Evolutionary conservation across 164 flowering plant species (phyloP).

Genomic region (Warburgia ugandensis): DNA sequence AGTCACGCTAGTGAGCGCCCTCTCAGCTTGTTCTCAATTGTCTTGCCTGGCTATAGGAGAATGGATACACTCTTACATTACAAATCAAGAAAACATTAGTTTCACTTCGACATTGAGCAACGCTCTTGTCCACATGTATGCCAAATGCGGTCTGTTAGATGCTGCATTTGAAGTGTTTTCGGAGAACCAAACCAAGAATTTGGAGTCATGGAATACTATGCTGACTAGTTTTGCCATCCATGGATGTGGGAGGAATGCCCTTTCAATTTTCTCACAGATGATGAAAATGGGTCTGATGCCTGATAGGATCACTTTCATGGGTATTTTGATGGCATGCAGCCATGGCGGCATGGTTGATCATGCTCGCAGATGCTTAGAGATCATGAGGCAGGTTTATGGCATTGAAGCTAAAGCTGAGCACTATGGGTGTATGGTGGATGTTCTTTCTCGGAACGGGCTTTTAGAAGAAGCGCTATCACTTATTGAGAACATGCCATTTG

Average conservation of each 20-base stretch:
- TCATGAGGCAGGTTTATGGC: neutral
- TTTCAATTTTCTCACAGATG: neutral
- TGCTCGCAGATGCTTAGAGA: neutral
- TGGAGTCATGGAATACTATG: neutral
- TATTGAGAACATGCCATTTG: neutral
- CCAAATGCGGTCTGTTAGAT: slow-evolving; percentile 1
- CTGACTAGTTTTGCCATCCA: neutral
- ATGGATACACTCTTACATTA: neutral
- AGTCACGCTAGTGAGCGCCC: slow-evolving; percentile 1
- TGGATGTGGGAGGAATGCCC: neutral
- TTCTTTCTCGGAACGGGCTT: neutral
- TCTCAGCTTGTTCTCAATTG: neutral
- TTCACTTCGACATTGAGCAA: neutral
- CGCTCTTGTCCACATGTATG: slow-evolving; percentile 1
- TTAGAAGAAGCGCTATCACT: neutral
- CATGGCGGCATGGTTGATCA: neutral
- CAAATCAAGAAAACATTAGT: neutral
- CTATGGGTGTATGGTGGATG: slow-evolving; percentile 2
- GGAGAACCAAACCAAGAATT: neutral
- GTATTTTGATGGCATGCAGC: neutral
- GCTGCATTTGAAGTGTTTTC: neutral
- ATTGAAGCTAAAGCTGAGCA: neutral
- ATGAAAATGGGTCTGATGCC: neutral
- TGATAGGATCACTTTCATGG: neutral
- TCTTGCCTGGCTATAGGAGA: neutral